Evolutionary conservation across 2,329 filamentous ascomycete genomes (phyloP), one percentile per base, ranked within the genome.

Genomic region (Aspergillus fischeri): DNA sequence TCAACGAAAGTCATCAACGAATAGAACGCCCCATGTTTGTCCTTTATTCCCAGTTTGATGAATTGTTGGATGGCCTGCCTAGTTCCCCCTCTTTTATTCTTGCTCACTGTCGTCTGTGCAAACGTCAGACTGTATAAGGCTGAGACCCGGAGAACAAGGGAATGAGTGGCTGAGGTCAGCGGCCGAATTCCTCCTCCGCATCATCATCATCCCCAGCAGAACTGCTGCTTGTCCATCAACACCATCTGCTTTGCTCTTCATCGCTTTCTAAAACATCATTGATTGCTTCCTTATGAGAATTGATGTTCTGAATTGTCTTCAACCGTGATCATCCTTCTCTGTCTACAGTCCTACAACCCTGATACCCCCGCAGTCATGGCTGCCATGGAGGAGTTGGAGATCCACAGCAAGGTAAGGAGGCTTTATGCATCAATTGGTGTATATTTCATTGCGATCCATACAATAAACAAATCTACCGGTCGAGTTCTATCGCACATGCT

Each of bases 341-440:
- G 32, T n/a, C 14, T 38, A 38, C 14, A 38, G 32, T 38, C 32
- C 7, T 3, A 17, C 32, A 67, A 59, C 63, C 54, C n/a, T 42
- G 48, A 50, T 38, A 7, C 47, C 49, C 49, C 52, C 54, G 57
- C 63, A 65, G 63, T 50, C 57, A 96, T 96, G 92, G 92, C 91
- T 59, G 91, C 90, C 71, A 95, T 97, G 81, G 94, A 99, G 80
- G 91, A 95, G 79, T 83, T 99, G 66, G 91, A 97, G 76, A 91
- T 99, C 65, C 93, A 97, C 77, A 96, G 92, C 86, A 96, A 95
- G 86, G 93, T 94, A 83, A 66, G 80, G 54, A 53, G 47, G 49
- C 62, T 21, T 10, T 9, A 41, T 52, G 9, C 35, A 25, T 52
- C 35, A 32, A 52, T 41, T 10, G 10, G 32, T 52, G 44, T 49